A percentile compares a stretch with the other conserved stretches of the same genome.
Evolutionary conservation across 225 moss, liverwort and hornwort species (phyloP).

Genomic region (Anthoceros angustus): DNA sequence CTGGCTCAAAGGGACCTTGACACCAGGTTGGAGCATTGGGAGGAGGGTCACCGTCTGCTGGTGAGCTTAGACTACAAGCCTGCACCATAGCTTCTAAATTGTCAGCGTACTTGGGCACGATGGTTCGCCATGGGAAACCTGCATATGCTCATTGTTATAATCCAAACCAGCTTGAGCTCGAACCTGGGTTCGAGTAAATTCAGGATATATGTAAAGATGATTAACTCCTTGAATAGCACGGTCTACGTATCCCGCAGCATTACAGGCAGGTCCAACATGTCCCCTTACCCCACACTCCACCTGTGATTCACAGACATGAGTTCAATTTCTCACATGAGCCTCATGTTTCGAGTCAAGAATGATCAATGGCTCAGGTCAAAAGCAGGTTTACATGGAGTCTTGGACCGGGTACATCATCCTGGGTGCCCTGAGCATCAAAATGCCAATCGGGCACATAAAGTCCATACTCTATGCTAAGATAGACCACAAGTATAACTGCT

Average conservation of each 20-base stretch:
- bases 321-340: background rate
- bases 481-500: conserved; percentile 19
- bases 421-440: conserved; percentile 10
- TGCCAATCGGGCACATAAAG: conserved; percentile 46
- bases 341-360: conserved; percentile 12
- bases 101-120: background rate
- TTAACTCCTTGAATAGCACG: conserved; percentile 30
- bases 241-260: conserved; percentile 40
- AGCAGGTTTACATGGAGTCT: conserved; percentile 14
- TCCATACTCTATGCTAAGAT: conserved; percentile 37
- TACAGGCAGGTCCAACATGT: conserved; percentile 38
- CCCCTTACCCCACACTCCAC: conserved; percentile 41
- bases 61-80: conserved; percentile 42
- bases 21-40: conserved; percentile 44
- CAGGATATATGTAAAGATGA: conserved; percentile 34
- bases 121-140: background rate
- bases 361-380: background rate
- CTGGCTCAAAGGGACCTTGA: conserved; percentile 55
- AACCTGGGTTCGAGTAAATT: conserved; percentile 42
- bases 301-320: conserved; percentile 10
- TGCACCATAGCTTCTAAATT: conserved; percentile 5
- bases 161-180: background rate
- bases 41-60: conserved; percentile 37
- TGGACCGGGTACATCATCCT: conserved; percentile 9
- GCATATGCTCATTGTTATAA: background rate